Evolutionary conservation across 2,329 filamentous ascomycete species (phyloP).

Genomic region (Hansfordia pulvinata): DNA sequence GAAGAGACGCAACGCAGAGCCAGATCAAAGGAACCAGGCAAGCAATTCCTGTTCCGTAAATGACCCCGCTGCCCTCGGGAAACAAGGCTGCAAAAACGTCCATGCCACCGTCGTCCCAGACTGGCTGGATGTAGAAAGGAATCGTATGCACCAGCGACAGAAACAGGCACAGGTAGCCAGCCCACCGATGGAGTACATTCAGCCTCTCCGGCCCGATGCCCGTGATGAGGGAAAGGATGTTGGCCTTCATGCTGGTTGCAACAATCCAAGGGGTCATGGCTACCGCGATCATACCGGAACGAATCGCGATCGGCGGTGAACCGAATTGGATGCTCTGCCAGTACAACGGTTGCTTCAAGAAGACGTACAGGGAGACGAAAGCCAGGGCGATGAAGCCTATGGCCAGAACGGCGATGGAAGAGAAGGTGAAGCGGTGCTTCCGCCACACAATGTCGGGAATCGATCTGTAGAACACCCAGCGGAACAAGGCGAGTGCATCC

Average conservation of each 20-base stretch:
- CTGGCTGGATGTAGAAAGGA: conserved; percentile 80
- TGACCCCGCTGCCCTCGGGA: conserved; percentile 46
- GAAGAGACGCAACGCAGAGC: conserved; percentile 75
- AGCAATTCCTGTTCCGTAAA: conserved; percentile 78
- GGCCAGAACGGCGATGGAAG: conserved; percentile 59
- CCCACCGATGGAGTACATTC: conserved; percentile 89
- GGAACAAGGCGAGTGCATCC: conserved; percentile 66
- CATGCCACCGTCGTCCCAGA: conserved; percentile 69
- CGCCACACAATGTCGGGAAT: conserved; percentile 60
- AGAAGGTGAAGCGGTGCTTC: conserved; percentile 62
- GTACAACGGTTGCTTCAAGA: conserved; percentile 78
- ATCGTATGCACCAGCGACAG: conserved; percentile 73
- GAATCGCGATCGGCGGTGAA: conserved; percentile 76
- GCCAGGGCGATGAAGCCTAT: conserved; percentile 54
- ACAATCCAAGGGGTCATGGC: conserved; percentile 90
- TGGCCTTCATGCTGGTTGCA: conserved; percentile 81
- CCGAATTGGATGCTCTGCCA: conserved; percentile 78
- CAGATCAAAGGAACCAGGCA: conserved; percentile 70
- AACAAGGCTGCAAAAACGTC: conserved; percentile 59
- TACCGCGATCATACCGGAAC: conserved; percentile 83
- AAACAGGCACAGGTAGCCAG: conserved; percentile 73
- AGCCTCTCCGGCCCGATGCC: conserved; percentile 86
- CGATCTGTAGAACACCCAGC: conserved; percentile 82
- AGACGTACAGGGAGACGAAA: conserved; percentile 71
- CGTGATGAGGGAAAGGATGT: conserved; percentile 69